phyloP scores from a whole-genome alignment of 1,284 basidiomycete genomes.

The Marasmius oreades region DNA sequence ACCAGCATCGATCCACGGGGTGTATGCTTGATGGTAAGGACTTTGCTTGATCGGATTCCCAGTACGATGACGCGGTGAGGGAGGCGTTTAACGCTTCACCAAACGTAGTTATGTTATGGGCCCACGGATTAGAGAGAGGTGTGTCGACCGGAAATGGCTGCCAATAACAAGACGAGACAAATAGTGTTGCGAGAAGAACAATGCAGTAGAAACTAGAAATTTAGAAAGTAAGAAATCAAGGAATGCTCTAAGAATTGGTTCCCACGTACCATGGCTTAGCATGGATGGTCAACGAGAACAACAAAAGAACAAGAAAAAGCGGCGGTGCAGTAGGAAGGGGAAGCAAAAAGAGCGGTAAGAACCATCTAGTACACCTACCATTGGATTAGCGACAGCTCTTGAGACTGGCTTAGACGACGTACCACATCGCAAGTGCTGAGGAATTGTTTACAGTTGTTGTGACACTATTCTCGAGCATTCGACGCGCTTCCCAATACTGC shows the following conservation, averaged over 20 bases:
- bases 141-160: constrained; percentile 67
- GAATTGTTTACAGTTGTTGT: constrained; percentile 3
- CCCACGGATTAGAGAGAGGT: constrained; percentile 59
- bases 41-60: constrained; percentile 19
- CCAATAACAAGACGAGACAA: constrained; percentile 84
- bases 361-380: constrained; percentile 78
- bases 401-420: constrained; percentile 3
- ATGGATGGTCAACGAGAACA: constrained; percentile 71
- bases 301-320: constrained; percentile 68
- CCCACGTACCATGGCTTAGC: constrained; percentile 71
- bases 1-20: constrained; percentile 76
- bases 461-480: constrained; percentile 41
- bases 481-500: not conserved
- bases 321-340: constrained; percentile 77
- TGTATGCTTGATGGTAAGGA: constrained; percentile 49
- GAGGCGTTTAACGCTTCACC: constrained; percentile 53
- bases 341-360: constrained; percentile 68
- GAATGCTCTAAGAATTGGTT: not conserved
- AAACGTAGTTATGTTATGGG: constrained; percentile 66
- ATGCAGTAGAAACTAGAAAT: constrained; percentile 74
- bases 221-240: constrained; percentile 4
- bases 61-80: constrained; percentile 23
- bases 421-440: constrained; percentile 31
- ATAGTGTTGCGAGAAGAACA: constrained; percentile 69
- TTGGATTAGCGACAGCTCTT: not conserved